Percentiles rank a stretch among this genome's conserved stretches.
Conservation (phyloP, 768 basidiomycete species). For the Trametes sanguinea region DNA sequence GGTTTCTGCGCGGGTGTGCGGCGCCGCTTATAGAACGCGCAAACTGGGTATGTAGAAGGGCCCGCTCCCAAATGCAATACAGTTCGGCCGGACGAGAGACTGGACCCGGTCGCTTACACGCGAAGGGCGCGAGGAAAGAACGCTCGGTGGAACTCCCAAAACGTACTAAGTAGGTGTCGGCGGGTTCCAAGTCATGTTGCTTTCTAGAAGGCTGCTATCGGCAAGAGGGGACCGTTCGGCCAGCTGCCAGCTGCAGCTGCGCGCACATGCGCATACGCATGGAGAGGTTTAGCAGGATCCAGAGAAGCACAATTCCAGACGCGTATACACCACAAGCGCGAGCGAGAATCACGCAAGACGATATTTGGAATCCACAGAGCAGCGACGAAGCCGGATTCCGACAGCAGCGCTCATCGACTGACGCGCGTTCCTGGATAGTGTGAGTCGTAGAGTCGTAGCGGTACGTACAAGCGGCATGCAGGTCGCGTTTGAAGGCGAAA, state of each 20-base stretch:
- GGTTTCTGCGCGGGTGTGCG: constrained; percentile 1
- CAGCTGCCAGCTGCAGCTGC: background rate
- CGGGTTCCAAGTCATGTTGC: constrained; percentile 12
- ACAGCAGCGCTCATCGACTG: background rate
- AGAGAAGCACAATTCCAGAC: constrained; percentile 1
- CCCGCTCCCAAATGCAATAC: constrained; percentile 7
- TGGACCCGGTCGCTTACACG: constrained; percentile 14
- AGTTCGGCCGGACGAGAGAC: constrained; percentile 12
- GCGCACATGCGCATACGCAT: background rate
- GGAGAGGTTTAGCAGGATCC: background rate
- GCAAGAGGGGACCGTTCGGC: constrained; percentile 1
- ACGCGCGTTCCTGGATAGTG: background rate
- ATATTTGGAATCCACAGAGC: background rate
- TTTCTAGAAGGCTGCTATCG: constrained; percentile 16
- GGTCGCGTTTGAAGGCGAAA: background rate
- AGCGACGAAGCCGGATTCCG: background rate
- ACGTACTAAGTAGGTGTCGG: constrained; percentile 8
- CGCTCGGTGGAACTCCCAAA: constrained; percentile 16
- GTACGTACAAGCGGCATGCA: background rate
- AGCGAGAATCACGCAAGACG: background rate
- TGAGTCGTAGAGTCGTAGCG: background rate
- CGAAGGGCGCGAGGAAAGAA: constrained; percentile 10
- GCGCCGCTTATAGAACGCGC: background rate
- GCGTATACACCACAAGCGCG: background rate
- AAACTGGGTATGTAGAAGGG: background rate